Evolutionary conservation across 805 yeast genomes (phyloP), one percentile per base, ranked within the genome.

Genomic region (Candida ipomoeae): DNA sequence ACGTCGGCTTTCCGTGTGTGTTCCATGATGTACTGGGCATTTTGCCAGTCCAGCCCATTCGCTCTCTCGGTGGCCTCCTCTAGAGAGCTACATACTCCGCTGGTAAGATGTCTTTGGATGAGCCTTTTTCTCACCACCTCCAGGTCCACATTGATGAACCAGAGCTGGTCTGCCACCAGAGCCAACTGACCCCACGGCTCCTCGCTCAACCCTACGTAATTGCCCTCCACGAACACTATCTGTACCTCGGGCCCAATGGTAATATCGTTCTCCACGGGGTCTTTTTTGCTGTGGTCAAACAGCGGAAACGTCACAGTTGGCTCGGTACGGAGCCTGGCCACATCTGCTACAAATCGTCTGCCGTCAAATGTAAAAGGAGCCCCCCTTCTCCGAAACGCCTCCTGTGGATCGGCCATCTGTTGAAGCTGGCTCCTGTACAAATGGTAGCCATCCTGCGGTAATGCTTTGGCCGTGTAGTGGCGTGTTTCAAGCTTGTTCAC

Each of bases 281-380:
- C 96, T 56, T 83, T 82, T 57, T 79, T 53, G 31, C 78, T 72
- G 63, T 89, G 96, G 61, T 85, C 87, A 62, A 89, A 89, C 26
- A 87, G 83, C 0, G 96, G 96, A 7, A 81, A 73, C 20, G 54
- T 53, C 5, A 83, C 70, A 17, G 67, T 61, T 1, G 76, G 75
- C 29, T 42, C 52, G 13, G 42, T 38, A 44, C 51, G 56, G 42
- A 68, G 49, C 33, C 53, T 46, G 37, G 52, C 48, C 4, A 68
- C 59, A 34, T 65, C 54, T 2, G 53, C 58, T 20, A 71, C 55
- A 46, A 73, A 64, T 15, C 52, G 44, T 55, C 56, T 17, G 65
- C 86, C 79, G 61, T 91, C 91, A 68, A 91, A 92, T 0, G 97
- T 90, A 57, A 75, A 80, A 1, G 96, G 95, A 0, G 96, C 85